These are phyloP conservation scores for Gamarada debralockiae DNA, from an alignment of 495 filamentous ascomycete genomes.

Conservation along the genomic window DNA sequence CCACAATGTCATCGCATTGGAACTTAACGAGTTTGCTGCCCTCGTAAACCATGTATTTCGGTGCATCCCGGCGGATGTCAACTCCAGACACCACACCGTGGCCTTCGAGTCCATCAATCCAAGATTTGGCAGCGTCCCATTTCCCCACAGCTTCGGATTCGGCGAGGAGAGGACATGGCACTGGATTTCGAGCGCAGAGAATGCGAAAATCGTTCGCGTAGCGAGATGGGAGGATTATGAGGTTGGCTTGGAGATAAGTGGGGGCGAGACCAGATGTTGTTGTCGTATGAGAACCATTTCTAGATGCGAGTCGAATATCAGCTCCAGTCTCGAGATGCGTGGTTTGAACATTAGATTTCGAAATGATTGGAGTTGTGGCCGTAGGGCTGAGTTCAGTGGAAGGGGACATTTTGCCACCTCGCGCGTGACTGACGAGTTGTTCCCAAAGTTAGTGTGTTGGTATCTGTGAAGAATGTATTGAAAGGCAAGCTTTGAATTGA, in stretches of 20 bases:
- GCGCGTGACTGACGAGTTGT: too few relatives aligned
- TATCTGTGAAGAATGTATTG: too few relatives aligned
- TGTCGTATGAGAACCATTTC: conserved; percentile 32
- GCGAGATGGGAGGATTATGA: conserved; percentile 47
- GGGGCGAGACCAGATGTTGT: conserved; percentile 48
- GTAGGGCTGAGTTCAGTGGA: too few relatives aligned
- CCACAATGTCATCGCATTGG: conserved; percentile 31
- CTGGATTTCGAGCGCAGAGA: conserved; percentile 51
- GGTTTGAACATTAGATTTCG: too few relatives aligned
- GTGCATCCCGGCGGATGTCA: conserved; percentile 50
- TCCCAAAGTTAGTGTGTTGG: too few relatives aligned
- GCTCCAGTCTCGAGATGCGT: conserved; percentile 23
- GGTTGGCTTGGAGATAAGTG: conserved; percentile 52
- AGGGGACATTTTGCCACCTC: too few relatives aligned
- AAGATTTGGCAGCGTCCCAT: conserved; percentile 22
- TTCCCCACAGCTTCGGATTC: conserved; percentile 28
- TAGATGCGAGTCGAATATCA: conserved; percentile 39
- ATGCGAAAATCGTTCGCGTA: conserved; percentile 48
- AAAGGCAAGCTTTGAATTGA: too few relatives aligned
- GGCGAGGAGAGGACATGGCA: conserved; percentile 53
- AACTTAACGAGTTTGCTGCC: conserved; percentile 26
- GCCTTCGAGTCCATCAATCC: conserved; percentile 26
- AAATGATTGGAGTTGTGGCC: too few relatives aligned
- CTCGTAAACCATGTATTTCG: conserved; percentile 48
- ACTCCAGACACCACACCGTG: conserved; percentile 30